Conservation (phyloP, 441 rosid species). For the Bruguiera hainesii region DNA sequence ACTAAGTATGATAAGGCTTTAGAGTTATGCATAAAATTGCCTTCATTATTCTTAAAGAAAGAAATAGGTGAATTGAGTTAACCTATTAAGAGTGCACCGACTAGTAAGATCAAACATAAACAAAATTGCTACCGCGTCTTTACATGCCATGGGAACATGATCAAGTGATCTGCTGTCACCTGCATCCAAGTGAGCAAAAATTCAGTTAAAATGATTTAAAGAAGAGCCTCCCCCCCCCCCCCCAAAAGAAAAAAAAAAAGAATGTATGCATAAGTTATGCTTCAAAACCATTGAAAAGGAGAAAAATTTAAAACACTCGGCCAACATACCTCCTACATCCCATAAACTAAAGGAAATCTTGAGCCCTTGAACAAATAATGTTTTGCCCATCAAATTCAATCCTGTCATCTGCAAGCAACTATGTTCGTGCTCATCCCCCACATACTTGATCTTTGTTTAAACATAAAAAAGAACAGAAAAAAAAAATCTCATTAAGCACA, state of each 20-base stretch:
- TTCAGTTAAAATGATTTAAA: neutral
- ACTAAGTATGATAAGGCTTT: neutral
- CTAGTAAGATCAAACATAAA: conserved; percentile 97
- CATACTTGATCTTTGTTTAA: conserved; percentile 55
- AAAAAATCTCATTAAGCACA: neutral
- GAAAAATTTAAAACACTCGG: neutral
- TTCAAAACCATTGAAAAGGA: no score
- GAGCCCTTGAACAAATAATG: conserved; percentile 69
- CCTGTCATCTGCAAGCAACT: conserved; percentile 67
- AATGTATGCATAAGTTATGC: no score
- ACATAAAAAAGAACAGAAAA: neutral
- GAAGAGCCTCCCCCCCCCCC: no score
- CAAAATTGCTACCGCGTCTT: conserved; percentile 87
- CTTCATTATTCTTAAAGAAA: neutral
- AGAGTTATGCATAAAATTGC: neutral
- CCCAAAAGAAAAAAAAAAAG: no score
- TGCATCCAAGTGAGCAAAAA: conserved; percentile 18
- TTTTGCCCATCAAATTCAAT: conserved; percentile 77
- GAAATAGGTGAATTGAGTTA: neutral
- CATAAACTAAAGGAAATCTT: conserved; percentile 81
- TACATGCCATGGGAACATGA: conserved; percentile 88
- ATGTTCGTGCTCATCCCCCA: conserved; percentile 65
- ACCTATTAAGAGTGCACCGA: conserved; percentile 88
- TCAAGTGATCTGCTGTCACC: conserved; percentile 63
- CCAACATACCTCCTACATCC: conserved; percentile 76